Base-by-base conservation (phyloP, 1,139 yeast genomes). In the Hansenula lynferdii region DNA sequence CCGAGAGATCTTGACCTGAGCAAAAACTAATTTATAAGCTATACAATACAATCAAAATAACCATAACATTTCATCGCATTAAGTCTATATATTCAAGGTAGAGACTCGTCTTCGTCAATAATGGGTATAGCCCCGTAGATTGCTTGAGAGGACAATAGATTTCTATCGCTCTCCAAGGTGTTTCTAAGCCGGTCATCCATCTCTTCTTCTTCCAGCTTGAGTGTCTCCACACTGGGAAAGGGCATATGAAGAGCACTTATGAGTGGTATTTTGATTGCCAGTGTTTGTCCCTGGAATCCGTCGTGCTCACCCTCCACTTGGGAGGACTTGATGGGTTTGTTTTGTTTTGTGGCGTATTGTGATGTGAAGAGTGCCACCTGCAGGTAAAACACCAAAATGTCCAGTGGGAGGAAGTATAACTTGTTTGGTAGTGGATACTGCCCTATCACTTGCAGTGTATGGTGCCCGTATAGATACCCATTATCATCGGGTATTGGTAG, bases 381-480 rank as follows among this genome's bases (percentile, higher is more conserved):
- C 3, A 46, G 21, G 24, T 41, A 41, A 11, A 51, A 43, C 3
- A 51, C 31, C 14, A 37, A 27, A 4, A 37, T 6, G 32, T 53
- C 57, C 4, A 46, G 24, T 1, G 15, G 32, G 2, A 40, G 27
- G 3, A 53, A 34, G 42, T 40, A 46, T 7, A 37, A 40, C 18
- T 45, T 50, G 17, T 34, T 38, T 1, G 36, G n/a, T 1, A 53
- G 29, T 26, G 46, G 52, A 3, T 15, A 8, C 25, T 52, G 49
- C 1, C 57, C 57, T 21, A 53, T 51, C 3, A 40, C 25, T 26
- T 53, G 55, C 10, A 53, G 18, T 4, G 51, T 43, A 25, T 46
- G 51, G 17, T 53, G 56, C 0, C 57, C 57, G 33, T 44, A 52
- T 1, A 53, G 34, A 33, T 32, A 53, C 4, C 56, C 55, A 30